These are phyloP conservation scores for Ceratobasidium sp. DNA, from an alignment of 1,284 basidiomycete species.

Conservation along the genomic window DNA sequence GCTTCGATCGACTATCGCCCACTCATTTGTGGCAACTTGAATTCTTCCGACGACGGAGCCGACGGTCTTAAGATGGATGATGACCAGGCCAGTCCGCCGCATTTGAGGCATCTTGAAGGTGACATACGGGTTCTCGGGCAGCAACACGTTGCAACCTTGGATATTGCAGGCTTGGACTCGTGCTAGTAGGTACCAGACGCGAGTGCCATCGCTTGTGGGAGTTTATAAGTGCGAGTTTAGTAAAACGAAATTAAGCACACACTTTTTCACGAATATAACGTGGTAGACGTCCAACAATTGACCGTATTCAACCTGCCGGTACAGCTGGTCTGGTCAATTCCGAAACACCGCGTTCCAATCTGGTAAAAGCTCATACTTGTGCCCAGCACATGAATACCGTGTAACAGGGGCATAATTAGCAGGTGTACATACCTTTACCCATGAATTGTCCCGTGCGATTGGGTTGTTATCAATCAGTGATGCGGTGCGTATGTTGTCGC, in stretches of 20 bases:
- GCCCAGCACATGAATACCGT: not conserved
- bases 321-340: not conserved
- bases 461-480: conserved; percentile 45
- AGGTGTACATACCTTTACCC: too few species aligned
- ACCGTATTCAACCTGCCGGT: conserved; percentile 47
- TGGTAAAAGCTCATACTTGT: conserved; percentile 1
- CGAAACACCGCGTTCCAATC: not conserved
- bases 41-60: conserved; percentile 48
- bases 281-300: conserved; percentile 51
- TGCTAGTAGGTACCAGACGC: conserved; percentile 19
- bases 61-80: too few species aligned
- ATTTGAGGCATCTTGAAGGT: too few species aligned
- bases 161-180: conserved; percentile 24
- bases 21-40: conserved; percentile 42
- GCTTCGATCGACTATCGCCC: conserved; percentile 36
- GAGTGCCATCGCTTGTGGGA: conserved; percentile 10
- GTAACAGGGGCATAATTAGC: not conserved
- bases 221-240: conserved; percentile 48
- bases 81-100: too few species aligned
- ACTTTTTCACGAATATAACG: conserved; percentile 6
- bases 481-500: conserved; percentile 3
- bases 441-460: conserved; percentile 1
- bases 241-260: conserved; percentile 45
- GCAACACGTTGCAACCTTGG: not conserved
- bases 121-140: not conserved